Conservation (phyloP, 305 asterid genomes). For the Solanum hybrid region DNA sequence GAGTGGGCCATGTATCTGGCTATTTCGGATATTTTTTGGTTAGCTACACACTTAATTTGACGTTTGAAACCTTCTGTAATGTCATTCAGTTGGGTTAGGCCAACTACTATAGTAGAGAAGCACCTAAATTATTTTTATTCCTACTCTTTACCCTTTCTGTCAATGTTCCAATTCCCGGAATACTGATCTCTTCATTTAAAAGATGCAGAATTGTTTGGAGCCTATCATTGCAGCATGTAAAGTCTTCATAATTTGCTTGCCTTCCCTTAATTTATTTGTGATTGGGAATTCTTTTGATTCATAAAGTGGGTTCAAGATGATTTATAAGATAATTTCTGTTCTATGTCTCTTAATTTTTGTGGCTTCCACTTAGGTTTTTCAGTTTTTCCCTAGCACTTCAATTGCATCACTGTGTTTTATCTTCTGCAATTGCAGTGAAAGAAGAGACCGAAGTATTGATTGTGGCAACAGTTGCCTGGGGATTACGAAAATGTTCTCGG, state of each 20-base stretch:
- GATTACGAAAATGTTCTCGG: constrained; percentile 89
- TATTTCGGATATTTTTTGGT: neutral
- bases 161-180: neutral
- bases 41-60: neutral
- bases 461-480: constrained; percentile 99
- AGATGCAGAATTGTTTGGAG: neutral
- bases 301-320: neutral
- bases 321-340: neutral
- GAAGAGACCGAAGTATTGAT: constrained; percentile 88
- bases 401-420: constrained; percentile 4
- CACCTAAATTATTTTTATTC: neutral
- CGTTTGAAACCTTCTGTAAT: neutral
- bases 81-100: neutral
- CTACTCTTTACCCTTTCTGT: neutral
- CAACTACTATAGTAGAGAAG: neutral
- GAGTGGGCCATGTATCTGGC: neutral
- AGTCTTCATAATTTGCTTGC: neutral
- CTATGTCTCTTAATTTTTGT: neutral
- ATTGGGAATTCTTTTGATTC: neutral
- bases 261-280: neutral
- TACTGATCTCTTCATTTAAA: neutral
- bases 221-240: neutral
- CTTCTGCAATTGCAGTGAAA: constrained; percentile 51
- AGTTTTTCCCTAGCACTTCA: constrained; percentile 10
- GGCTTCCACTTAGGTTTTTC: neutral